phyloP scores from a whole-genome alignment of 2,329 filamentous ascomycete species.

The Aspergillus puulaauensis region DNA sequence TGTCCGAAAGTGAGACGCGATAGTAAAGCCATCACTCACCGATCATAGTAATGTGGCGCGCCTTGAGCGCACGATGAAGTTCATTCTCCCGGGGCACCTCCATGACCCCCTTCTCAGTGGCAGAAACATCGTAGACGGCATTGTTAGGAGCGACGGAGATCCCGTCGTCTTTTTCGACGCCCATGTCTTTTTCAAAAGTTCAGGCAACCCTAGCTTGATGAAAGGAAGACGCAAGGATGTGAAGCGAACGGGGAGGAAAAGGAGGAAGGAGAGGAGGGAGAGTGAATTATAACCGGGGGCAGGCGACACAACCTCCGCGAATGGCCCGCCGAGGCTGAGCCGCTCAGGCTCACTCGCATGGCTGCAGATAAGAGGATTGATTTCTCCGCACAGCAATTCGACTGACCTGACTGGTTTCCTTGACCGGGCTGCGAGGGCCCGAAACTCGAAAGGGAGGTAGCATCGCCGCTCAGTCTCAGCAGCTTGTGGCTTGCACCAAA shows the following conservation, averaged over 20 bases:
- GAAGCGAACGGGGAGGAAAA: background rate
- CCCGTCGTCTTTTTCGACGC: conserved; percentile 22
- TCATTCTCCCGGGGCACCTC: conserved; percentile 27
- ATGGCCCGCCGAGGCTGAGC: conserved; percentile 1
- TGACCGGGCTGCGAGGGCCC: background rate
- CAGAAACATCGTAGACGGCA: conserved; percentile 18
- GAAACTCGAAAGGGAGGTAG: background rate
- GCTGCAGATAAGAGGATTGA: background rate
- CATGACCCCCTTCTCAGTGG: conserved; percentile 25
- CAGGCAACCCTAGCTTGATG: background rate
- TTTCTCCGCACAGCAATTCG: background rate
- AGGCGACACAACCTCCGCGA: background rate
- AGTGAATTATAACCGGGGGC: background rate
- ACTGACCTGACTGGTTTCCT: background rate
- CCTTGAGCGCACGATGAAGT: conserved; percentile 44
- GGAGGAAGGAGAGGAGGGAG: background rate
- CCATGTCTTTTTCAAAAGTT: conserved; percentile 1
- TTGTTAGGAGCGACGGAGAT: conserved; percentile 19
- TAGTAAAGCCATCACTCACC: conserved; percentile 20
- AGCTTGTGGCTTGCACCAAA: background rate
- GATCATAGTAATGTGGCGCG: conserved; percentile 45
- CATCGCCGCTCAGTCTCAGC: background rate
- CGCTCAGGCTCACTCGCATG: background rate
- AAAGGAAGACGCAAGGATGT: background rate
- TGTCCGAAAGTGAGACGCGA: background rate